A percentile compares a stretch with the other conserved stretches of the same genome.
Conservation (phyloP, 805 yeast genomes). For the Lipomyces orientalis region DNA sequence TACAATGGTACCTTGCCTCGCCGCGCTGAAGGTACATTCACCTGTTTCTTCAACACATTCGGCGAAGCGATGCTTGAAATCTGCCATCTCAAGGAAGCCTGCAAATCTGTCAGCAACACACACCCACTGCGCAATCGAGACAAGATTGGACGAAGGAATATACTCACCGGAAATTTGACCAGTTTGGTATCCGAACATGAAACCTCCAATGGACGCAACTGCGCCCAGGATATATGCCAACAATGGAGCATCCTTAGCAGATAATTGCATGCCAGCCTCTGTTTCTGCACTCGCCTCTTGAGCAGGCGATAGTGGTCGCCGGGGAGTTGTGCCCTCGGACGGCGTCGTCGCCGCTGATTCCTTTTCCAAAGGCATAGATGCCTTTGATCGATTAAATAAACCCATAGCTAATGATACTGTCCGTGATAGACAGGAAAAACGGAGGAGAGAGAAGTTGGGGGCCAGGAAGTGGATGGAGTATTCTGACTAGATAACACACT, state of each 20-base stretch:
- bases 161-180: conserved; percentile 11
- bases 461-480: background rate
- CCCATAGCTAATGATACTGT: background rate
- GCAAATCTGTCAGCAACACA: background rate
- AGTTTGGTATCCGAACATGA: conserved; percentile 9
- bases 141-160: background rate
- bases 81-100: conserved; percentile 1
- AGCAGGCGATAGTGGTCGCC: background rate
- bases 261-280: background rate
- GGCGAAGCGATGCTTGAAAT: conserved; percentile 1
- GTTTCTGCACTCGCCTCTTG: background rate
- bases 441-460: background rate
- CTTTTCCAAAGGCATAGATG: background rate
- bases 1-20: conserved; percentile 51
- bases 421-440: background rate
- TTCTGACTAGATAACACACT: background rate
- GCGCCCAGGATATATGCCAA: conserved; percentile 4
- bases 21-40: conserved; percentile 6
- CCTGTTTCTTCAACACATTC: background rate
- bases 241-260: background rate
- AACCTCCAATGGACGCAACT: conserved; percentile 5
- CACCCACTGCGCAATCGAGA: background rate
- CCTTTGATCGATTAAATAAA: conserved; percentile 1
- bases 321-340: background rate
- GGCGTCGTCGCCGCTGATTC: conserved; percentile 3